Conservation (phyloP, 139 green algal genomes). For the Chlorella sorokiniana region DNA sequence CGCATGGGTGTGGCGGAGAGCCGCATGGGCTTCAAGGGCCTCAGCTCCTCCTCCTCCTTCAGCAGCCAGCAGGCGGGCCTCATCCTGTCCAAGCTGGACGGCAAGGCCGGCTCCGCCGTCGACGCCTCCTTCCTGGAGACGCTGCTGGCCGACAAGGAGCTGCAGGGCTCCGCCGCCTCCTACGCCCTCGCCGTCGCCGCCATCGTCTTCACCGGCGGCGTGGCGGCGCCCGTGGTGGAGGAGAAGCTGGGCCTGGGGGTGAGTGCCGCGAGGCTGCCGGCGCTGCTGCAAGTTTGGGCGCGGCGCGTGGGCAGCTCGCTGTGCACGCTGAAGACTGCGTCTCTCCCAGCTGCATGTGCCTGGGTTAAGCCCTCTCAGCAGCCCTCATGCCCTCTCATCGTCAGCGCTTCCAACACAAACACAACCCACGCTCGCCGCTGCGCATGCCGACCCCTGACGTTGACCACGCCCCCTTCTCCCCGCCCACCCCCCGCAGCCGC, state of each 20-base stretch:
- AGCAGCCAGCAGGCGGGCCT: neutral
- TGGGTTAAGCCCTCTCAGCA: no score
- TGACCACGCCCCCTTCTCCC: neutral
- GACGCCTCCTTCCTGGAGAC: neutral
- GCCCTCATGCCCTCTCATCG: no score
- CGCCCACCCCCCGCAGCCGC: neutral
- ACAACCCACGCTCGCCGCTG: no score
- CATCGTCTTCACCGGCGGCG: slow-evolving; percentile 13
- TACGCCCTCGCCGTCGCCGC: slow-evolving; percentile 9
- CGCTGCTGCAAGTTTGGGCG: neutral
- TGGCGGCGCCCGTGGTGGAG: slow-evolving; percentile 28
- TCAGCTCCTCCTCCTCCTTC: neutral
- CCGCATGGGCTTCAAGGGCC: neutral
- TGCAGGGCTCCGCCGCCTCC: neutral
- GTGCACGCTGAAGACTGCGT: neutral
- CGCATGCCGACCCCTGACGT: neutral
- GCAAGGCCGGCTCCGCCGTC: neutral
- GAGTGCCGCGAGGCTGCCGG: no score
- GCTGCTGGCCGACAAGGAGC: slow-evolving; percentile 14
- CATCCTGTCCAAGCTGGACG: slow-evolving; percentile 1
- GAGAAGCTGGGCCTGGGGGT: slow-evolving; percentile 35
- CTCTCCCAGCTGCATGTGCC: no score
- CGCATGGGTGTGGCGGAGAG: slow-evolving; percentile 14
- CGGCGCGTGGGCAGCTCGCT: neutral
- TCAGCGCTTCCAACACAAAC: no score